A percentile compares a stretch with the other conserved stretches of the same genome.
Evolutionary conservation across 192 early-diverging fungal genomes (phyloP).

Genomic region (Podila epigama): DNA sequence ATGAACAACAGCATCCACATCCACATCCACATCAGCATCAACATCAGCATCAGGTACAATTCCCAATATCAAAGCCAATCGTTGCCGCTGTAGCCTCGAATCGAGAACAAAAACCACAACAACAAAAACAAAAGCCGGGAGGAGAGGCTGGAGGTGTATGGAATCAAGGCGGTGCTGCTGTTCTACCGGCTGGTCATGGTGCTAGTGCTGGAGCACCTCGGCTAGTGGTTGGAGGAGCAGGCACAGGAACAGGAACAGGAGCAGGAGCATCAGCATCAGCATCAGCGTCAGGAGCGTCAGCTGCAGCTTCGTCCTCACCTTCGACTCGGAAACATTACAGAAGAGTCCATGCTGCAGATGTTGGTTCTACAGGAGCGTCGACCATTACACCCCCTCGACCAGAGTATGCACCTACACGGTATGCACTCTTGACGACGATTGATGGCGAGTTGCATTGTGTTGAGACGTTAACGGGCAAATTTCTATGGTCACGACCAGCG

Average conservation of each 20-base stretch:
- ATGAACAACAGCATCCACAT: too few relatives aligned
- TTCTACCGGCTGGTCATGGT: too few relatives aligned
- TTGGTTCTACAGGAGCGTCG: background rate
- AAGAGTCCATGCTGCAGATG: background rate
- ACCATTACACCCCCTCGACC: background rate
- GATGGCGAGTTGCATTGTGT: slow-evolving; percentile 80
- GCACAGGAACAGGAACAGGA: background rate
- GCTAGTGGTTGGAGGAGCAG: background rate
- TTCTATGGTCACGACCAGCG: slow-evolving; percentile 68
- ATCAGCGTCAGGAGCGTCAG: background rate
- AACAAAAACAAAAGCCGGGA: too few relatives aligned
- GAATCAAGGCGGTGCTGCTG: too few relatives aligned
- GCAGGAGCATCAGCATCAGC: background rate
- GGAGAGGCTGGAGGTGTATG: too few relatives aligned
- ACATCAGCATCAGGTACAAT: too few relatives aligned
- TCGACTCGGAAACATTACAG: background rate
- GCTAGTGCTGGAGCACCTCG: too few relatives aligned
- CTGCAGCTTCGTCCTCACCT: background rate
- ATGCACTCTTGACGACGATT: slow-evolving; percentile 74
- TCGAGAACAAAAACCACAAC: too few relatives aligned
- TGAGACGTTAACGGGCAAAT: slow-evolving; percentile 54
- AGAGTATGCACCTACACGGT: slow-evolving; percentile 14
- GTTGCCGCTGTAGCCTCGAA: background rate
- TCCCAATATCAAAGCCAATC: background rate
- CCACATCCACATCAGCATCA: background rate